These are phyloP conservation scores for Cladosporium sp. DNA, from an alignment of 2,329 filamentous ascomycete genomes.

Conservation along the genomic window DNA sequence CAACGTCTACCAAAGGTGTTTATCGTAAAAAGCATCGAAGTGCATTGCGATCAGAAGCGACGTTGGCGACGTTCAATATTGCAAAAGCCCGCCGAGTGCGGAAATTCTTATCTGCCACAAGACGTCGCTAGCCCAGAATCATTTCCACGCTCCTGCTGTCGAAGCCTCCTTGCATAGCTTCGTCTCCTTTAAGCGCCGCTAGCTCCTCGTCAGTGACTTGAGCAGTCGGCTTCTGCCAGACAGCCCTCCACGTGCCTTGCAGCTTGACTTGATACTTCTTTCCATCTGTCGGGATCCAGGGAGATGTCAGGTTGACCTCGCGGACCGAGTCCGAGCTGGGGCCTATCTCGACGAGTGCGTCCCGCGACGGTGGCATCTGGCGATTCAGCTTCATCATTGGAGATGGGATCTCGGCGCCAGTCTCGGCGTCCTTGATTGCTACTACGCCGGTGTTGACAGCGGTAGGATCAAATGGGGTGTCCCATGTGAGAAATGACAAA, in stretches of 20 bases:
- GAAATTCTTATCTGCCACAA: conserved; percentile 2
- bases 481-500: conserved; percentile 38
- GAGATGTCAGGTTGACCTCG: conserved; percentile 31
- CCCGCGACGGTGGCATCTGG: conserved; percentile 33
- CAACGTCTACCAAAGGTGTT: no score
- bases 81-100: background rate
- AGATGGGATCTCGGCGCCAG: conserved; percentile 27
- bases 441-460: conserved; percentile 37
- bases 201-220: conserved; percentile 20
- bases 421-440: conserved; percentile 26
- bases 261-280: conserved; percentile 34
- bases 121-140: conserved; percentile 2
- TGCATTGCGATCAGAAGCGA: no score
- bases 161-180: conserved; percentile 14
- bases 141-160: conserved; percentile 12
- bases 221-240: conserved; percentile 27
- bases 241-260: conserved; percentile 32
- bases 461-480: conserved; percentile 36
- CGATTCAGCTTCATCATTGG: conserved; percentile 33
- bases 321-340: conserved; percentile 30
- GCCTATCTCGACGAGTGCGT: conserved; percentile 32
- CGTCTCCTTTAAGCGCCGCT: conserved; percentile 15
- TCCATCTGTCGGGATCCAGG: conserved; percentile 21
- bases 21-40: no score
- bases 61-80: no score